Conservation (phyloP, 345 rosid species). For the Lepidium sativum region DNA sequence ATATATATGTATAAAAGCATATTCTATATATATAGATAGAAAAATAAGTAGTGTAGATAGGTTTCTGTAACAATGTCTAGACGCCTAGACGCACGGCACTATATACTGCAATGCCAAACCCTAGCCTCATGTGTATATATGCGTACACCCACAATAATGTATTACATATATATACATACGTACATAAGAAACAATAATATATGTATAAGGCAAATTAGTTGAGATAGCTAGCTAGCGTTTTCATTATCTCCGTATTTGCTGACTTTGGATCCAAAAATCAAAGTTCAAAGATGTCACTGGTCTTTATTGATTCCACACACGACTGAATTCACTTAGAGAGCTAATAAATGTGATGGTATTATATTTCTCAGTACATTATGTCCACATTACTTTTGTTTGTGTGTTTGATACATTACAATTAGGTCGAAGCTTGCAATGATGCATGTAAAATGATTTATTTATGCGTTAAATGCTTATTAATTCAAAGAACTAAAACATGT, state of each 20-base stretch:
- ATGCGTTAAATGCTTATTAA: background rate
- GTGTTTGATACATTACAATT: background rate
- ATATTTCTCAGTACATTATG: conserved; percentile 8
- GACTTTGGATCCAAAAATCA: conserved; percentile 12
- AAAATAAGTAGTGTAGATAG: background rate
- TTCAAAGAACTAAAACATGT: background rate
- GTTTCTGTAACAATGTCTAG: background rate
- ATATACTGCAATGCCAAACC: conserved; percentile 27
- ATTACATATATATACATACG: background rate
- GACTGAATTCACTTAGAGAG: conserved; percentile 1
- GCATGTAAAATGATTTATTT: background rate
- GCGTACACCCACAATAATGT: background rate
- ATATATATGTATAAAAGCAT: background rate
- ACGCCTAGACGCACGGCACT: conserved; percentile 16
- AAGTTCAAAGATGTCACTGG: background rate
- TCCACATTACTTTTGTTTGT: conserved; percentile 3
- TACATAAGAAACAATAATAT: no score
- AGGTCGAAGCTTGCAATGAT: background rate
- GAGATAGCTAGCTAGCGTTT: background rate
- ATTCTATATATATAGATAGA: background rate
- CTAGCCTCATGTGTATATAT: conserved; percentile 13
- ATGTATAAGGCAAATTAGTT: conserved; percentile 2
- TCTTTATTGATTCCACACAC: conserved; percentile 1
- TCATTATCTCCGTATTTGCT: conserved; percentile 19
- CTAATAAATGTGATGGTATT: conserved; percentile 6